A percentile compares a stretch with the other conserved stretches of the same genome.
phyloP scores from a whole-genome alignment of 768 basidiomycete genomes.

The Cystoderma amianthinum region DNA sequence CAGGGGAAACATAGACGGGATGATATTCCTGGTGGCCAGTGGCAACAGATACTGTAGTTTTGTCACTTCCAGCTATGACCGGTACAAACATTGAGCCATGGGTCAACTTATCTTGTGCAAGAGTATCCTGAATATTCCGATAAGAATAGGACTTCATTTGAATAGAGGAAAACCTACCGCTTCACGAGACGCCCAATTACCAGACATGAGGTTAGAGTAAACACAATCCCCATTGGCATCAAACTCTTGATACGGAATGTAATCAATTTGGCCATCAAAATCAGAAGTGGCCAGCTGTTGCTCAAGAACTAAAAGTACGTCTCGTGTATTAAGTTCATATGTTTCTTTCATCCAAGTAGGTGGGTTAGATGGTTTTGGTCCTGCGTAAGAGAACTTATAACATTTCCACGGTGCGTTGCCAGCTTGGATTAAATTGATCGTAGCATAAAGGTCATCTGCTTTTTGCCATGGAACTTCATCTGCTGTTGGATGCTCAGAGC shows the following conservation, averaged over 20 bases:
- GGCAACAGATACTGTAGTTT: too few species aligned
- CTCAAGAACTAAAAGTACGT: constrained; percentile 9
- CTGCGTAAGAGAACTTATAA: constrained; percentile 5
- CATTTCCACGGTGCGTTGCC: not conserved
- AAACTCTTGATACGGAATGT: constrained; percentile 17
- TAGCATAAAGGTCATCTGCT: not conserved
- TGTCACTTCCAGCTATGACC: too few species aligned
- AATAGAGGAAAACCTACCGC: constrained; percentile 10
- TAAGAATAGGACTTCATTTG: too few species aligned
- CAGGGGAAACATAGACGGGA: too few species aligned
- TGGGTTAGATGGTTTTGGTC: constrained; percentile 7
- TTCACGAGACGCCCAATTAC: constrained; percentile 17
- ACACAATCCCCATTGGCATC: constrained; percentile 13
- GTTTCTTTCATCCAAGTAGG: constrained; percentile 15
- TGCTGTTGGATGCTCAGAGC: not conserved
- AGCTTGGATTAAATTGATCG: not conserved
- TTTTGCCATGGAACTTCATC: constrained; percentile 1
- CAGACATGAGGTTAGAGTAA: constrained; percentile 17
- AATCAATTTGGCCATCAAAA: constrained; percentile 10
- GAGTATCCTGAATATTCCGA: too few species aligned
- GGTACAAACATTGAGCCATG: too few species aligned
- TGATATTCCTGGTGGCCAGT: too few species aligned
- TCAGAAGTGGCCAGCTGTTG: constrained; percentile 12
- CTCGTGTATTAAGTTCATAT: constrained; percentile 14
- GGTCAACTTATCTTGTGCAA: too few species aligned